Conservation (phyloP, 176 grass and related monocot genomes). For the Raddia distichophylla region DNA sequence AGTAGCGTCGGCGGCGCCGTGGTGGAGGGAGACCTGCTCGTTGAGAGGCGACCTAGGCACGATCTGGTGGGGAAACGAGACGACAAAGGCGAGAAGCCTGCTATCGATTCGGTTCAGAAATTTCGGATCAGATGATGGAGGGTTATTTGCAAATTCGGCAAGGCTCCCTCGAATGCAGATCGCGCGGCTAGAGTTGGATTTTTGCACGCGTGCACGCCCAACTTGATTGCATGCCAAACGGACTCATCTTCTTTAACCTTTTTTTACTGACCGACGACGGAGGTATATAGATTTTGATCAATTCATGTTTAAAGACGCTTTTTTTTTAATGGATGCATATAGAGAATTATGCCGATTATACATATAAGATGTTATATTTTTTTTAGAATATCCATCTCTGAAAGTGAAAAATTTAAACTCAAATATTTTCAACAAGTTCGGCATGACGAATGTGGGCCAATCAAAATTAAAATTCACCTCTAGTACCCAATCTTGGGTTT, state of each 20-base stretch:
- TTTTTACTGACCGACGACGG: not conserved
- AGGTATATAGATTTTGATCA: not conserved
- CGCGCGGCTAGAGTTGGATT: too few species aligned
- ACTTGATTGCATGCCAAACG: too few species aligned
- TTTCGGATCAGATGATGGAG: too few species aligned
- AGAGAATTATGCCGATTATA: not conserved
- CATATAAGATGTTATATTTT: not conserved
- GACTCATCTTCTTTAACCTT: not conserved
- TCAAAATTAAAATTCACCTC: not conserved
- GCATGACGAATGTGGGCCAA: not conserved
- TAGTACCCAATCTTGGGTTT: not conserved
- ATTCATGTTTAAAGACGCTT: not conserved
- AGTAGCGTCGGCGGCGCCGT: too few species aligned
- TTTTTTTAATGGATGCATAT: not conserved
- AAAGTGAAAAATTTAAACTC: not conserved
- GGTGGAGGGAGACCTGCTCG: too few species aligned
- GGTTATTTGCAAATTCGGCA: too few species aligned
- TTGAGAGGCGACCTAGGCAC: too few species aligned
- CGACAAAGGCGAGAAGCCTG: too few species aligned
- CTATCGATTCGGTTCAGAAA: too few species aligned
- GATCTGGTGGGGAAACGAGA: too few species aligned
- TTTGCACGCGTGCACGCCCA: too few species aligned
- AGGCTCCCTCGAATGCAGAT: too few species aligned
- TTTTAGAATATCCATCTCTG: not conserved
- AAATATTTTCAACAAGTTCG: slow-evolving; percentile 19